Conservation (phyloP, 208 protist genomes). For the Herpetomonas samuelpessoai region DNA sequence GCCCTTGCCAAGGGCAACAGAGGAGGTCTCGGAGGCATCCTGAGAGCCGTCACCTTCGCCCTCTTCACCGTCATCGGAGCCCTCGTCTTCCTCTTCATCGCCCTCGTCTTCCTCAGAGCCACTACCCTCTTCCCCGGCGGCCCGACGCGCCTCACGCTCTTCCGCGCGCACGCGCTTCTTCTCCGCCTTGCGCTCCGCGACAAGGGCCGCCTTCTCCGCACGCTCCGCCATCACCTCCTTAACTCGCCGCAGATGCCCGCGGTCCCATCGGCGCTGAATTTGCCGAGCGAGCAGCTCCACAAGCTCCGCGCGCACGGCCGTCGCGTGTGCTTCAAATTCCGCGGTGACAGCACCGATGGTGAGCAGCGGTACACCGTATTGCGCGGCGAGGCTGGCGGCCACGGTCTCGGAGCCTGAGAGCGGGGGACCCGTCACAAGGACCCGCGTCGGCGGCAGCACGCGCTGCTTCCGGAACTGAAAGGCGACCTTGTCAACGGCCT, state of each 20-base stretch:
- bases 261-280: constrained; percentile 52
- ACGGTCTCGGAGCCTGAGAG: constrained; percentile 55
- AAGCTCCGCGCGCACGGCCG: constrained; percentile 42
- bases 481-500: constrained; percentile 59
- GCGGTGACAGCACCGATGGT: constrained; percentile 34
- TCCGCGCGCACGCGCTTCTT: constrained; percentile 20
- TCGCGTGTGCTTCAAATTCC: constrained; percentile 51
- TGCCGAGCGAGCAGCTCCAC: constrained; percentile 40
- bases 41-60: constrained; percentile 6
- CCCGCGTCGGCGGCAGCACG: constrained; percentile 49
- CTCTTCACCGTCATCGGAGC: constrained; percentile 12
- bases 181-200: constrained; percentile 23
- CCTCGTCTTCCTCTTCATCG: constrained; percentile 9
- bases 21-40: constrained; percentile 10
- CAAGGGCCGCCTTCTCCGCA: constrained; percentile 9
- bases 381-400: constrained; percentile 32
- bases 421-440: constrained; percentile 86
- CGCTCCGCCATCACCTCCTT: constrained; percentile 12
- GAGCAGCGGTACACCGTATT: constrained; percentile 68
- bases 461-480: constrained; percentile 68
- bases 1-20: not conserved
- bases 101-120: constrained; percentile 11
- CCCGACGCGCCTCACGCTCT: constrained; percentile 12
- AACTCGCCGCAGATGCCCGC: constrained; percentile 34
- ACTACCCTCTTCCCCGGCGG: constrained; percentile 11